Evolutionary conservation across 805 yeast genomes (phyloP), one percentile per base, ranked within the genome.

Genomic region (Sugiyamaella valdiviana): DNA sequence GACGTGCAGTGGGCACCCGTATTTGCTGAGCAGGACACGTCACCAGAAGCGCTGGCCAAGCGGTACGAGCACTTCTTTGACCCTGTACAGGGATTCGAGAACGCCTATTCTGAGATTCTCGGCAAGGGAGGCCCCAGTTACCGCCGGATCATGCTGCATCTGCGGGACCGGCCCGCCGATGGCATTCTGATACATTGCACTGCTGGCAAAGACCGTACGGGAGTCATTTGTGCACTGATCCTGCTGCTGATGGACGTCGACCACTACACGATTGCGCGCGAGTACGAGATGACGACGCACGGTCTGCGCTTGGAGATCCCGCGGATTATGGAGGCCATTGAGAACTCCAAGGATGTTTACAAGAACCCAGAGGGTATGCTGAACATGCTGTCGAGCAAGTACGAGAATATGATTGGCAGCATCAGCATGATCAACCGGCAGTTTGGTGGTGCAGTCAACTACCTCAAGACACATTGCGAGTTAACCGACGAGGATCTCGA

Each of bases 181-280:
- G 75, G 77, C 2, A 66, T 87, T 50, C 64, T 83, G 7, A 78
- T 81, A 63, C 91, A 85, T 61, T 87, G 95, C 65, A 78, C 90
- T 3, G 91, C 91, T 1, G 95, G 95, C 2, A 87, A 86, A 63
- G 95, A 87, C 62, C 74, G 95, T 39, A 86, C 95, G 0, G 95
- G 95, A 0, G 72, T 85, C 12, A 61, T 84, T 54, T 76, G 82
- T 2, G 84, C 87, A 80, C 63, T 87, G 51, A 68, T 86, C 4
- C 69, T 86, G 40, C 66, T 79, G 16, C 61, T 85, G 6, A 66
- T 77, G 4, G 90, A 85, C 0, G 85, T 86, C 2, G 87, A 83
- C 51, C 70, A 73, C 10, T 77, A 78, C 54, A 77, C 79, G 1
- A 72, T 86, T 36, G 79, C 87, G 1, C 75, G 80, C 54, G 96